Evolutionary conservation across 805 yeast genomes (phyloP), one percentile per base, ranked within the genome.

Genomic region (Barnettozyma pratensis): DNA sequence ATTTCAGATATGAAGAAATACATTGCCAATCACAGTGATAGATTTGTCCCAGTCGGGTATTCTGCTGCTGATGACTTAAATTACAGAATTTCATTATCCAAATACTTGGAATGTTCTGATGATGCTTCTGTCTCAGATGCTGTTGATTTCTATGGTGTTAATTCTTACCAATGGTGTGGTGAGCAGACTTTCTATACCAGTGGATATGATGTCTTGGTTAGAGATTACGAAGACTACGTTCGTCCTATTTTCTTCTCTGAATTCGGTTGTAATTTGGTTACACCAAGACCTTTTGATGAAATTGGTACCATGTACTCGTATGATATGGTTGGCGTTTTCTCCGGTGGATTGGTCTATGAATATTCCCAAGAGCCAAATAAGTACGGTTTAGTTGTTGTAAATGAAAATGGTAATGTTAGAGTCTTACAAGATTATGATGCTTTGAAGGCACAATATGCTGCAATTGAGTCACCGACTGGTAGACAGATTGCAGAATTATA

Each of bases 81-180:
- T 45, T 91, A 79, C 66, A 74, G 98, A 58, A 77, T 79, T 7
- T 77, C 96, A 0, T 73, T 91, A 42, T 85, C 97, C 0, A 76
- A 80, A 49, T 92, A 87, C 62, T 74, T 92, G 48, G 92, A 85
- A 58, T 91, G 97, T 59, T 76, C 81, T 27, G 81, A 73, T 1
- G 62, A 73, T 3, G 61, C 59, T 3, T 66, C 68, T 12, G 67
- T 75, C 0, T 54, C 62, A 3, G 85, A 81, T 44, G 66, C 82
- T 2, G 82, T 85, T 14, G 98, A 92, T 62, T 89, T 92, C 72
- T 90, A 87, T 67, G 99, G 97, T 28, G 81, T 92, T 59, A 92
- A 94, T 70, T 88, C 96, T 44, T 94, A 94, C 67, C 87, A 90
- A 54, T 92, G 98, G 98, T 94, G 98, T 73, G 98, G 98, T 3